Base-by-base conservation (phyloP, 2,329 filamentous ascomycete species). In the Bipolaris bicolor region DNA sequence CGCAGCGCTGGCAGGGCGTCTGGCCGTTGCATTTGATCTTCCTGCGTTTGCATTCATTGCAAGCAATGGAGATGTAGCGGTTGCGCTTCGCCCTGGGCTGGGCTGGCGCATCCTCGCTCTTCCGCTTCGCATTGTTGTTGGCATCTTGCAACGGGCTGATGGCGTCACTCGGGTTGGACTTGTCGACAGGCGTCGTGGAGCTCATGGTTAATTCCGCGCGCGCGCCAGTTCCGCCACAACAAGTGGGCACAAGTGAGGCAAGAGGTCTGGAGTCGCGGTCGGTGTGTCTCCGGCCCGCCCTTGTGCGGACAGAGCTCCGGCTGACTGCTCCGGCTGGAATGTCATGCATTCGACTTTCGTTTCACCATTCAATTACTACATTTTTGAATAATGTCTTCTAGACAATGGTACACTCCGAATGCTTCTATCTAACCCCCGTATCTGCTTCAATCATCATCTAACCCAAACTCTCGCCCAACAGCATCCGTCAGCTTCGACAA, bases 11-110 rank as follows among this genome's bases (percentile, higher is more conserved):
- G 67, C 86, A 89, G 11, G 86, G 86, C 13, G 81, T 83, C 71
- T 88, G 82, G 40, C 86, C 86, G 75, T 88, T 88, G 77, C 86
- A 88, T 63, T 88, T 88, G 73, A 89, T 88, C 77, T 89, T 88
- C 55, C 86, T 82, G 47, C 86, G 78, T 72, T 88, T 87, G 77
- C 86, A 87, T 67, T 88, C 85, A 71, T 88, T 87, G 70, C 86
- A 88, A 49, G 86, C 86, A 64, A 88, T 87, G 26, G 85, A 87
- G 64, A 88, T 88, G 74, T 88, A 88, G 64, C 86, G 83, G 77
- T 57, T 57, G 44, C 86, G 82, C 79, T 88, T 88, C 64, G 85
- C 80, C 64, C 85, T 81, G 64, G 80, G 81, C 54, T 82, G 82
- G 15, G 78, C 65, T 39, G 64, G 63, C 45, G 72, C 73, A 51